Conservation (phyloP, 176 grass and related monocot genomes). For the Bonia amplexicaulis region DNA sequence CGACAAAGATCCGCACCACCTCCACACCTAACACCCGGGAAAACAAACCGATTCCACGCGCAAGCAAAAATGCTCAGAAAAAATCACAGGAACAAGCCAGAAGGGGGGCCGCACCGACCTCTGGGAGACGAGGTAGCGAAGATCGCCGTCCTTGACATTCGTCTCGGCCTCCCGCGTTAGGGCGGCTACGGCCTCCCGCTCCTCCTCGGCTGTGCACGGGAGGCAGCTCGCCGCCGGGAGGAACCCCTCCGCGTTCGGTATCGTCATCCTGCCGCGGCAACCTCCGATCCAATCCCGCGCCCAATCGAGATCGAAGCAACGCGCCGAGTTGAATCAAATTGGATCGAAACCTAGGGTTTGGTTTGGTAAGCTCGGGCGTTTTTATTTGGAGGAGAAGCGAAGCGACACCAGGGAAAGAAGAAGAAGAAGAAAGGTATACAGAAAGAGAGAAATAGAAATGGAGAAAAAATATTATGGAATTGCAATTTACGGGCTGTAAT, state of each 20-base stretch:
- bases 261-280: constrained; percentile 52
- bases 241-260: constrained; percentile 68
- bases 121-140: constrained; percentile 65
- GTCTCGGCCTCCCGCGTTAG: constrained; percentile 51
- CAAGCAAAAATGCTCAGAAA: neutral
- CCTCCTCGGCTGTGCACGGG: constrained; percentile 73
- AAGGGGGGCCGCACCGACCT: constrained; percentile 33
- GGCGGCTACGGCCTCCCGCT: constrained; percentile 45
- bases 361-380: neutral
- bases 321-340: neutral
- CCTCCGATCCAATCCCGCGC: neutral
- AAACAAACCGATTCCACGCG: neutral
- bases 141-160: constrained; percentile 88
- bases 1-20: constrained; percentile 4
- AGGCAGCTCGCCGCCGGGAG: constrained; percentile 63
- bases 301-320: neutral
- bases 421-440: no score
- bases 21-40: neutral
- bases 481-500: neutral
- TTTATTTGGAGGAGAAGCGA: neutral
- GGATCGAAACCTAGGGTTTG: constrained; percentile 40
- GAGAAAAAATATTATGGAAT: neutral
- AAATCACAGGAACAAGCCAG: neutral
- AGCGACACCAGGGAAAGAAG: neutral
- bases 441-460: neutral